phyloP scores from a whole-genome alignment of 108 stramenopile genomes.

The Bacterosira constricta region DNA sequence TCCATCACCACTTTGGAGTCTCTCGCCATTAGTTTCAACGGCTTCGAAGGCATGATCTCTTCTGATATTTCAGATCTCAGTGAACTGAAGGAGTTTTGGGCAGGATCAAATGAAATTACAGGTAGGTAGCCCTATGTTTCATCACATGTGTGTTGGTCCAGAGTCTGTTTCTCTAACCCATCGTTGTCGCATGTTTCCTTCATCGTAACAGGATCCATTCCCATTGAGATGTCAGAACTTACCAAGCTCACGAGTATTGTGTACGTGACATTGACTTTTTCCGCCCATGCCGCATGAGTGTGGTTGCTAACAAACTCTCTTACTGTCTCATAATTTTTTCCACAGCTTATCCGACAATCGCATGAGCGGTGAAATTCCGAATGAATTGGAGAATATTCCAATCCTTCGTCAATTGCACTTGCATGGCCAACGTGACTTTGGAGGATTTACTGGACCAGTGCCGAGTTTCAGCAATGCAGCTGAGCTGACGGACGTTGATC shows the following conservation, averaged over 20 bases:
- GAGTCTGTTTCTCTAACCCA: neutral
- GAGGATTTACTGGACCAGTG: conserved; percentile 68
- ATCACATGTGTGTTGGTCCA: neutral
- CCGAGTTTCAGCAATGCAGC: conserved; percentile 51
- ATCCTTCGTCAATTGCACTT: conserved; percentile 45
- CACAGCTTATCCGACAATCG: conserved; percentile 56
- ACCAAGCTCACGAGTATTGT: conserved; percentile 38
- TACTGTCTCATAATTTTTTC: neutral
- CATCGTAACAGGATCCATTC: conserved; percentile 57
- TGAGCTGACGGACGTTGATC: conserved; percentile 56
- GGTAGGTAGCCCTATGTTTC: conserved; percentile 10
- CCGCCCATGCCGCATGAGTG: neutral
- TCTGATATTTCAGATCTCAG: conserved; percentile 54
- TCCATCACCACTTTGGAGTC: conserved; percentile 40
- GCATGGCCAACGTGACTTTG: conserved; percentile 51
- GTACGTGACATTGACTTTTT: neutral
- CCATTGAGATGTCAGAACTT: conserved; percentile 34
- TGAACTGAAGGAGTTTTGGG: conserved; percentile 55
- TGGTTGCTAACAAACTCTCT: neutral
- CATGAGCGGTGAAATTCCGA: conserved; percentile 68
- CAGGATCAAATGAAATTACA: conserved; percentile 45
- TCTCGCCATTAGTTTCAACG: conserved; percentile 58
- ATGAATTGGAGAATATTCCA: conserved; percentile 53
- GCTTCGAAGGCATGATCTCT: conserved; percentile 59
- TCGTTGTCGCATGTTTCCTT: neutral